Percentiles rank a stretch among this genome's conserved stretches.
Evolutionary conservation across 2,329 filamentous ascomycete genomes (phyloP).

Genomic region (Truncatella angustata): DNA sequence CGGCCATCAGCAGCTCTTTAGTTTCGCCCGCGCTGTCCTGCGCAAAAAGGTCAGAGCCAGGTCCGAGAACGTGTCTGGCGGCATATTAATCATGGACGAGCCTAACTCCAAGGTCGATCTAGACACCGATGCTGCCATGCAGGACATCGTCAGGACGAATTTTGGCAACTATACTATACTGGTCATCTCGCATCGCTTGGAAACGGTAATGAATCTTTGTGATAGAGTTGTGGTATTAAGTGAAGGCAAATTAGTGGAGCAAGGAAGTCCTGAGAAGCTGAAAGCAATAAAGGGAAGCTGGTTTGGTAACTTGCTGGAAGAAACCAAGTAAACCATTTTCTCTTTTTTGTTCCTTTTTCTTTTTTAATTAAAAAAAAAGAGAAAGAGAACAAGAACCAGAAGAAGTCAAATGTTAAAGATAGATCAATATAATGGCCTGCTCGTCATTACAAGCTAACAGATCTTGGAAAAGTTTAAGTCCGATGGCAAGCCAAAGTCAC

Average conservation of each 20-base stretch:
- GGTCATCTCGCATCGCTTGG: conserved; percentile 18
- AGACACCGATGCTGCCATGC: conserved; percentile 5
- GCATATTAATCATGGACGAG: conserved; percentile 1
- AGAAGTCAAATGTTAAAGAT: too few species aligned
- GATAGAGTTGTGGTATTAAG: conserved; percentile 44
- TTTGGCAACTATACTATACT: conserved; percentile 38
- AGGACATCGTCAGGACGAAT: conserved; percentile 5
- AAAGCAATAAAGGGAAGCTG: too few species aligned
- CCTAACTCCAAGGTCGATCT: conserved; percentile 4
- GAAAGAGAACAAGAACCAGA: too few species aligned
- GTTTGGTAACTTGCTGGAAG: too few species aligned
- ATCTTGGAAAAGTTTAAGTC: too few species aligned
- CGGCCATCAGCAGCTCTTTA: conserved; percentile 65
- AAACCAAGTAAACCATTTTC: too few species aligned
- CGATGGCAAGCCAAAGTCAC: too few species aligned
- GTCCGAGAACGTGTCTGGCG: background rate
- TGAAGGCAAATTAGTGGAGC: conserved; percentile 39
- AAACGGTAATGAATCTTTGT: conserved; percentile 41
- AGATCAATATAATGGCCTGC: too few species aligned
- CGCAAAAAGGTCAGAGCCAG: conserved; percentile 23
- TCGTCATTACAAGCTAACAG: too few species aligned
- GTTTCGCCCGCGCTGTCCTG: conserved; percentile 58
- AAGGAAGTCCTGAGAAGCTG: too few species aligned
- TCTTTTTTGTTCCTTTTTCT: too few species aligned
- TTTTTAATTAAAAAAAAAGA: too few species aligned